phyloP scores from a whole-genome alignment of 306 rosid genomes.

The Trifolium fragiferum region DNA sequence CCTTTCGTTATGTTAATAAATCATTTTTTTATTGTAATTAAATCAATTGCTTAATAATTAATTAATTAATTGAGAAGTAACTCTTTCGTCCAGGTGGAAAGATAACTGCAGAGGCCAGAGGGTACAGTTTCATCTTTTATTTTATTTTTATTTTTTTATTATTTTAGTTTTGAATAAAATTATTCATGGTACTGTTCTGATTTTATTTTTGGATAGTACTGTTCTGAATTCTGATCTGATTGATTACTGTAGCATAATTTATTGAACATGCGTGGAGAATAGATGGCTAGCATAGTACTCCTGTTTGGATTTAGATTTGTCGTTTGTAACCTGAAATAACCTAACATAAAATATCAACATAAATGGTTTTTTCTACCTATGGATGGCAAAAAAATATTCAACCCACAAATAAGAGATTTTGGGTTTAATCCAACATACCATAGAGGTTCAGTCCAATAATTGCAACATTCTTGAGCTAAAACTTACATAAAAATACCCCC shows the following conservation, averaged over 20 bases:
- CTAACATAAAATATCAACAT: not conserved
- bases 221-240: slow-evolving; percentile 18
- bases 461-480: no score
- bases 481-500: no score
- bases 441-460: no score
- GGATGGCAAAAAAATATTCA: no score
- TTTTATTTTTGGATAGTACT: not conserved
- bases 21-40: not conserved
- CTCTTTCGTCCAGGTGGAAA: not conserved
- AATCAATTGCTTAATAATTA: not conserved
- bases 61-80: not conserved
- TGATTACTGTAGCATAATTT: not conserved
- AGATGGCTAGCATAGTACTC: not conserved
- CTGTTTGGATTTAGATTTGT: not conserved
- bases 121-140: not conserved
- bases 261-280: slow-evolving; percentile 11
- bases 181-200: not conserved
- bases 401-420: no score
- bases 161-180: not conserved
- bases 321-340: not conserved
- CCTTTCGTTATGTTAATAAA: slow-evolving; percentile 6
- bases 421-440: no score
- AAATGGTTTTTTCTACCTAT: no score
- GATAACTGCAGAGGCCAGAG: not conserved
- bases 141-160: not conserved